Evolutionary conservation across 805 yeast genomes (phyloP).

Genomic region (Starmerella sp.): DNA sequence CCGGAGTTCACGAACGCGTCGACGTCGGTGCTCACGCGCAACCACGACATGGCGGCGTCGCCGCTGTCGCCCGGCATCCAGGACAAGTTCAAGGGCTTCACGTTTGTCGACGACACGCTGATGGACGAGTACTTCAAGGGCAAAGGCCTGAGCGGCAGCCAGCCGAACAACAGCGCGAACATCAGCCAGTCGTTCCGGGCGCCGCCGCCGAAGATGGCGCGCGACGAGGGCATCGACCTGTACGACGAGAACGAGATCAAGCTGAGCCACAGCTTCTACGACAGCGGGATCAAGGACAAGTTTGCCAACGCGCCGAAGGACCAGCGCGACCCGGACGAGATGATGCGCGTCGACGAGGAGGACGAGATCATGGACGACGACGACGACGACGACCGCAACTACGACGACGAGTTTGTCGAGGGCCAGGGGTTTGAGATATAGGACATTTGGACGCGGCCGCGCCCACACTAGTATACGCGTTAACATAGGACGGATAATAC

Average conservation of each 20-base stretch:
- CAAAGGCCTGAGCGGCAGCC: constrained; percentile 1
- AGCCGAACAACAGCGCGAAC: constrained; percentile 4
- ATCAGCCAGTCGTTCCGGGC: constrained; percentile 18
- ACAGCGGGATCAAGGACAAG: constrained; percentile 25
- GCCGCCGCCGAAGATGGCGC: constrained; percentile 20
- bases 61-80: constrained; percentile 92
- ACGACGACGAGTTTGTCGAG: constrained; percentile 54
- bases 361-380: constrained; percentile 22
- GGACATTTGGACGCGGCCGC: too few species aligned
- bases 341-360: constrained; percentile 17
- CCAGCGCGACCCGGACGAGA: constrained; percentile 2
- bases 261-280: constrained; percentile 27
- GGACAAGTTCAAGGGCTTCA: constrained; percentile 93
- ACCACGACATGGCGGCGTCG: constrained; percentile 39
- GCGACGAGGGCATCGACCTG: constrained; percentile 29
- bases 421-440: constrained; percentile 73
- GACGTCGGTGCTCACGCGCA: constrained; percentile 58
- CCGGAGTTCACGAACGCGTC: constrained; percentile 94
- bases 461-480: too few species aligned
- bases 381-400: constrained; percentile 29
- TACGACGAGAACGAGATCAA: constrained; percentile 31
- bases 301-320: constrained; percentile 11
- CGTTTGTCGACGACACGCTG: constrained; percentile 88
- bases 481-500: too few species aligned
- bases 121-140: constrained; percentile 66